Percentiles rank a stretch among this genome's conserved stretches.
Evolutionary conservation across 106 monocot genomes (phyloP).

Genomic region (Amphibolis antarctica): DNA sequence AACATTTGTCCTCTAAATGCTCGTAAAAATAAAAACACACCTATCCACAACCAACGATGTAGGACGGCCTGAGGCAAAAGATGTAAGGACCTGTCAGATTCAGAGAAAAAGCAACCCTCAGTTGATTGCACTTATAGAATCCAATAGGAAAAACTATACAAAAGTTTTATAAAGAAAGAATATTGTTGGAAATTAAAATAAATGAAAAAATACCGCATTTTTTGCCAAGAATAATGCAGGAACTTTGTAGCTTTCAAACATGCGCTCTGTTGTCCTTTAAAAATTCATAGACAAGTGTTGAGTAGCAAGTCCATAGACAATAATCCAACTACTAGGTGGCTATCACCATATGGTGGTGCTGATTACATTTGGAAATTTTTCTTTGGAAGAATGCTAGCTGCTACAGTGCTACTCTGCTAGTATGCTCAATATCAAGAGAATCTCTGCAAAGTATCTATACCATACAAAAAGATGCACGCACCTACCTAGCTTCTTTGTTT

Average conservation of each 20-base stretch:
- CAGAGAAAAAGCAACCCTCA: background rate
- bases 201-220: constrained; percentile 66
- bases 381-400: too few relatives aligned
- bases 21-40: constrained; percentile 22
- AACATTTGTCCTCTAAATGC: too few relatives aligned
- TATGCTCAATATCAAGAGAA: too few relatives aligned
- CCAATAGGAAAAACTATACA: background rate
- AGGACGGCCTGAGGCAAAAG: constrained; percentile 96
- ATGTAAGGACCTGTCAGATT: constrained; percentile 71
- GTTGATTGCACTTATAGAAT: background rate
- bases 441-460: too few relatives aligned
- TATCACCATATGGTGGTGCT: too few relatives aligned
- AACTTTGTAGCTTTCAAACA: constrained; percentile 98
- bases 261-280: constrained; percentile 76
- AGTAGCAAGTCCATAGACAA: background rate
- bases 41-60: constrained; percentile 97
- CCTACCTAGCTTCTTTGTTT: too few relatives aligned
- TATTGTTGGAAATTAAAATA: background rate
- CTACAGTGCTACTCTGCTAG: too few relatives aligned
- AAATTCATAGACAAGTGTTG: constrained; percentile 7
- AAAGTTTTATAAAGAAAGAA: background rate
- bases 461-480: too few relatives aligned
- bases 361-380: too few relatives aligned
- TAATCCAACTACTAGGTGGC: background rate
- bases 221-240: constrained; percentile 95